Evolutionary conservation across 1,284 basidiomycete genomes (phyloP).

Genomic region (Melampsora americana): DNA sequence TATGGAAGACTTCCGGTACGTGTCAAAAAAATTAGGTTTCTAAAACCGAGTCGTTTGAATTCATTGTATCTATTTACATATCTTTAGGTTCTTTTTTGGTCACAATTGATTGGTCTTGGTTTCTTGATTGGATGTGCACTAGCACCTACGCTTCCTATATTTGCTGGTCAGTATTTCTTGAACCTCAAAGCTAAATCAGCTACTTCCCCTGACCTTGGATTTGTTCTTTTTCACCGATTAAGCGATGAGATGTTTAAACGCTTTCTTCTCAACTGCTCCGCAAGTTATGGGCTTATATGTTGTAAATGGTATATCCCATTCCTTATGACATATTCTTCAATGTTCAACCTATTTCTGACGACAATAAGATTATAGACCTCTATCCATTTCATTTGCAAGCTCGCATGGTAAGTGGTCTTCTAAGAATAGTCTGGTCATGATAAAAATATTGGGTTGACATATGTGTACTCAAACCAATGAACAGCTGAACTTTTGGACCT

Average conservation of each 20-base stretch:
- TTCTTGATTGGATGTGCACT: conserved; percentile 62
- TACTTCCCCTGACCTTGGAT: background rate
- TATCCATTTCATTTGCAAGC: conserved; percentile 73
- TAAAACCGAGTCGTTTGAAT: background rate
- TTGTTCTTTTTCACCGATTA: background rate
- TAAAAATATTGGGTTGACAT: background rate
- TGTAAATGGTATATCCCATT: conserved; percentile 25
- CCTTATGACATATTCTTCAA: conserved; percentile 66
- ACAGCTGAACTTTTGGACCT: conserved; percentile 56
- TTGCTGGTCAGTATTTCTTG: conserved; percentile 41
- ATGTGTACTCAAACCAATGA: conserved; percentile 63
- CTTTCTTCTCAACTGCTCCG: conserved; percentile 63
- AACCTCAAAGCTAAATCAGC: background rate
- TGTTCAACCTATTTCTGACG: background rate
- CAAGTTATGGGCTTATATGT: conserved; percentile 48
- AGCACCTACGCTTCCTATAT: conserved; percentile 59
- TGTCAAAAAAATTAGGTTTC: conserved; percentile 61
- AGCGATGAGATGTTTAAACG: conserved; percentile 69
- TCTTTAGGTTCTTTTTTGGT: conserved; percentile 35
- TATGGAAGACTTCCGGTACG: conserved; percentile 64
- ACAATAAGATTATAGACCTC: conserved; percentile 57
- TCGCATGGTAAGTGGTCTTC: conserved; percentile 65
- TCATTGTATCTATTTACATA: conserved; percentile 48
- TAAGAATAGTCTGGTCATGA: background rate
- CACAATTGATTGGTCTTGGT: conserved; percentile 58